Conservation (phyloP, 2,329 filamentous ascomycete species). For the Sarocladium oryzae region DNA sequence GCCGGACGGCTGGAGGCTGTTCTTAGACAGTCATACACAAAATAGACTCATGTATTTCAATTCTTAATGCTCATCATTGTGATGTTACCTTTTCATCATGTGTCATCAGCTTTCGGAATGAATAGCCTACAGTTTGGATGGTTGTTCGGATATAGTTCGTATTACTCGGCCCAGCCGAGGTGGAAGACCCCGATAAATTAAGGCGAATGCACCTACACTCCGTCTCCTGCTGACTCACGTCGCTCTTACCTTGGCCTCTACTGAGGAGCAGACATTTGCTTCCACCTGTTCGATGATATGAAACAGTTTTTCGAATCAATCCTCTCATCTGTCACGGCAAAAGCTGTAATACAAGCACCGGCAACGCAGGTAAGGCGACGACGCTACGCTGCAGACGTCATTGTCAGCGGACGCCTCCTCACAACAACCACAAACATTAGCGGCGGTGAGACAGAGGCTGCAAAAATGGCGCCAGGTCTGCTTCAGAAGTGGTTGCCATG, state of each 20-base stretch:
- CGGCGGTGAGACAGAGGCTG: neutral
- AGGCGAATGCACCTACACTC: neutral
- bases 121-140: neutral
- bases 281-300: neutral
- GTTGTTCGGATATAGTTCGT: neutral
- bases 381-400: too few species aligned
- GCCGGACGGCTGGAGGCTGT: neutral
- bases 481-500: conserved; percentile 26
- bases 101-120: neutral
- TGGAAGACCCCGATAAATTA: neutral
- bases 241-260: neutral
- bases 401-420: too few species aligned
- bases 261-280: too few species aligned
- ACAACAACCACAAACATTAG: neutral
- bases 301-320: neutral
- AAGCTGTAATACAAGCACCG: too few species aligned
- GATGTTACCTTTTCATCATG: neutral
- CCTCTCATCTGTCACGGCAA: neutral
- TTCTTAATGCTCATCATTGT: too few species aligned
- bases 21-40: too few species aligned
- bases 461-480: neutral
- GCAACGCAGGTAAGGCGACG: too few species aligned
- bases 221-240: neutral
- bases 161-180: neutral
- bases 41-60: neutral